phyloP scores from a whole-genome alignment of 1,284 basidiomycete genomes.

The Melampsora americana region DNA sequence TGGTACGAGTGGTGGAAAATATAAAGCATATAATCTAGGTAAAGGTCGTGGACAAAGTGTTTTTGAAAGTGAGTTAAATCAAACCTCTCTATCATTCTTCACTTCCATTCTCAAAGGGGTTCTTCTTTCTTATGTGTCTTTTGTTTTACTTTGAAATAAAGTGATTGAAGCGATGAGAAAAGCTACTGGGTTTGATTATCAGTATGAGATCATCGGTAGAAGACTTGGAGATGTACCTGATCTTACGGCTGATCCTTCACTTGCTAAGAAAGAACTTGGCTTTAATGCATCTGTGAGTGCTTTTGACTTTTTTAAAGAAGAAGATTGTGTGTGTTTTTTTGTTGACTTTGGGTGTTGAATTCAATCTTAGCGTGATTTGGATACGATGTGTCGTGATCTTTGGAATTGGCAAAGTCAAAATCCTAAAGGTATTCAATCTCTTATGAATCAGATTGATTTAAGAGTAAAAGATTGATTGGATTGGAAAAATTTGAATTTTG shows the following conservation, averaged over 20 bases:
- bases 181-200: conserved; percentile 81
- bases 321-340: too few relatives aligned
- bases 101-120: too few relatives aligned
- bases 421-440: conserved; percentile 53
- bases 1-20: conserved; percentile 60
- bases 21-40: conserved; percentile 94
- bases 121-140: too few relatives aligned
- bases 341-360: too few relatives aligned
- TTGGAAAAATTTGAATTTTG: too few relatives aligned
- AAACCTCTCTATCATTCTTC: too few relatives aligned
- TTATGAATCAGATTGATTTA: too few relatives aligned
- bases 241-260: conserved; percentile 84
- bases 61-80: conserved; percentile 60
- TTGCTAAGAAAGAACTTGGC: conserved; percentile 89
- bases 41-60: conserved; percentile 90
- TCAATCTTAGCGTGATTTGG: conserved; percentile 67
- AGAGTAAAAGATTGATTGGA: too few relatives aligned
- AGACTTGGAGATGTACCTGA: conserved; percentile 96
- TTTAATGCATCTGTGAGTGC: conserved; percentile 69
- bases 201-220: conserved; percentile 82
- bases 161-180: conserved; percentile 85
- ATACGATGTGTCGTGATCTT: conserved; percentile 84
- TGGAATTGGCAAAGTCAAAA: conserved; percentile 78
- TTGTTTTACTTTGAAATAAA: conserved; percentile 59
- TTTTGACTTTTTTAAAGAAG: too few relatives aligned